Percentiles rank a stretch among this genome's conserved stretches.
phyloP scores from a whole-genome alignment of 2,329 filamentous ascomycete species.

The Gnomoniopsis smithogilvyi region DNA sequence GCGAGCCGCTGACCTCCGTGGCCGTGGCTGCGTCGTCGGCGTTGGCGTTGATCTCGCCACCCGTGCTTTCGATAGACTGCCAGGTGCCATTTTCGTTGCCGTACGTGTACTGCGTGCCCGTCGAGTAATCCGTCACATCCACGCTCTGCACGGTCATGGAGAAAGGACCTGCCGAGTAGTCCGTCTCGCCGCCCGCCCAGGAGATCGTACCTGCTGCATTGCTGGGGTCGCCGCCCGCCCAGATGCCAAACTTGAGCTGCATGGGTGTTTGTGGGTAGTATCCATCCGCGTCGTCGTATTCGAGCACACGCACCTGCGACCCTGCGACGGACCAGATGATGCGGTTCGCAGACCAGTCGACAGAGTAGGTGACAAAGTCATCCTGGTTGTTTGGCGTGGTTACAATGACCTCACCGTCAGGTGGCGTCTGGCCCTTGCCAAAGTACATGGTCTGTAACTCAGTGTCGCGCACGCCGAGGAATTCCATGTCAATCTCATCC shows the following conservation, averaged over 20 bases:
- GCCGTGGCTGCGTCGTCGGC: constrained; percentile 53
- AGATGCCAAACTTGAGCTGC: constrained; percentile 88
- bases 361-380: constrained; percentile 77
- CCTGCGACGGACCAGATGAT: constrained; percentile 86
- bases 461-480: constrained; percentile 73
- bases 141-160: constrained; percentile 79
- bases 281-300: constrained; percentile 63
- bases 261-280: constrained; percentile 96
- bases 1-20: constrained; percentile 57
- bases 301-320: constrained; percentile 72
- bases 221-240: constrained; percentile 83
- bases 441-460: constrained; percentile 98
- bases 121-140: constrained; percentile 86
- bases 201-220: constrained; percentile 80
- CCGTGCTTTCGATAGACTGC: constrained; percentile 78
- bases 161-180: constrained; percentile 82
- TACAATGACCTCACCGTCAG: constrained; percentile 85
- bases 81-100: constrained; percentile 73
- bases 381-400: constrained; percentile 66
- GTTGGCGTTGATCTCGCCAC: constrained; percentile 71
- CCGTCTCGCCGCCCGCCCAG: constrained; percentile 83
- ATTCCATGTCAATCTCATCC: constrained; percentile 97
- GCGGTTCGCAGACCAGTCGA: constrained; percentile 86
- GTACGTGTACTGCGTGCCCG: constrained; percentile 81
- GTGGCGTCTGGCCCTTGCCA: constrained; percentile 84